Percentiles rank a stretch among this genome's conserved stretches.
phyloP scores from a whole-genome alignment of 257 asterid species.

The Salvia hispanica region DNA sequence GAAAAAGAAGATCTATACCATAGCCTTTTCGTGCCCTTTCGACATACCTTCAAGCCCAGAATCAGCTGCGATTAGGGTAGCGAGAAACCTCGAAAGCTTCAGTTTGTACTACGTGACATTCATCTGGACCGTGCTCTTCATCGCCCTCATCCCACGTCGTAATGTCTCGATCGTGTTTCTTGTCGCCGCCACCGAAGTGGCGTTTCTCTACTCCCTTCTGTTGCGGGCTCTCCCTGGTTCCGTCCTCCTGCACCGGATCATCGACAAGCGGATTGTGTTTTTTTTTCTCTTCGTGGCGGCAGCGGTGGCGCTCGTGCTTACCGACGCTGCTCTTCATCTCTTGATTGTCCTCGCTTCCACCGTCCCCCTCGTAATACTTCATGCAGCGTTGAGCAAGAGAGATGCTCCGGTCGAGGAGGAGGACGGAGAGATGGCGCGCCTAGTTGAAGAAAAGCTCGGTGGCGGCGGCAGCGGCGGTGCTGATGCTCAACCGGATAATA shows the following conservation, averaged over 20 bases:
- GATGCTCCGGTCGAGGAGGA: slow-evolving; percentile 31
- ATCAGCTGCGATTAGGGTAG: slow-evolving; percentile 55
- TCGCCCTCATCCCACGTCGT: slow-evolving; percentile 56
- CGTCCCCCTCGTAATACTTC: slow-evolving; percentile 47
- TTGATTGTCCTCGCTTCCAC: slow-evolving; percentile 50
- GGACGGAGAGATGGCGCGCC: slow-evolving; percentile 40
- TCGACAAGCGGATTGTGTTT: slow-evolving; percentile 45
- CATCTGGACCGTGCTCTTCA: slow-evolving; percentile 64
- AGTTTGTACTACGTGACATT: slow-evolving; percentile 47
- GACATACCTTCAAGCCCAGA: slow-evolving; percentile 61
- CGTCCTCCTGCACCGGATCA: slow-evolving; percentile 38
- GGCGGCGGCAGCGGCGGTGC: slow-evolving; percentile 4
- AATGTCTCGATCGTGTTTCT: slow-evolving; percentile 58
- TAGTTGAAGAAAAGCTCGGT: slow-evolving; percentile 34
- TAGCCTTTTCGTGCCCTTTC: slow-evolving; percentile 51
- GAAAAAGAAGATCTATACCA: slow-evolving; percentile 27
- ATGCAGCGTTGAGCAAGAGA: slow-evolving; percentile 48
- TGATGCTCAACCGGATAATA: slow-evolving; percentile 28
- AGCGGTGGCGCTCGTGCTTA: slow-evolving; percentile 41
- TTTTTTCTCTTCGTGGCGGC: slow-evolving; percentile 38
- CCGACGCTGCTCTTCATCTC: slow-evolving; percentile 55
- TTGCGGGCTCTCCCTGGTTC: slow-evolving; percentile 48
- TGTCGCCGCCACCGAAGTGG: slow-evolving; percentile 57
- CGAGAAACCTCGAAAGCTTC: slow-evolving; percentile 45
- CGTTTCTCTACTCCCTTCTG: slow-evolving; percentile 47